Conservation (phyloP, 805 yeast species). For the Danielozyma ontarioensis region DNA sequence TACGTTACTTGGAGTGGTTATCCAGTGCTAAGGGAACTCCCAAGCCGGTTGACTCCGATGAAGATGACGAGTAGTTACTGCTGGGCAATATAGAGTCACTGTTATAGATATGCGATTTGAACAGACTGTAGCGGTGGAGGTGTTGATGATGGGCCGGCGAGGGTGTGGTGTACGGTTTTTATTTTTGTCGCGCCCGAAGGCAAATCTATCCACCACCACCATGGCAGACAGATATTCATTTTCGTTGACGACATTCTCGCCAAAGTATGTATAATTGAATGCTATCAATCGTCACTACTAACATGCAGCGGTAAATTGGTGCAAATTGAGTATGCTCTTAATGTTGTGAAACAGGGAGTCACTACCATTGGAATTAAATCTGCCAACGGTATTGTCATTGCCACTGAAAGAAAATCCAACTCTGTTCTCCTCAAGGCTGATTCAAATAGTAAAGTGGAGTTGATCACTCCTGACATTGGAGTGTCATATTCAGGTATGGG, state of each 20-base stretch:
- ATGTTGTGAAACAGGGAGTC: conserved; percentile 97
- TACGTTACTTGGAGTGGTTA: conserved; percentile 92
- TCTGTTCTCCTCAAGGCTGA: conserved; percentile 74
- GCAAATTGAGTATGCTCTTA: conserved; percentile 95
- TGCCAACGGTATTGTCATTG: conserved; percentile 92
- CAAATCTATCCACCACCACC: conserved; percentile 7
- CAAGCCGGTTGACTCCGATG: conserved; percentile 88
- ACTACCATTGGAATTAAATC: conserved; percentile 92
- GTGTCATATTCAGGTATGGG: conserved; percentile 99
- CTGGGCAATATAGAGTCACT: conserved; percentile 1
- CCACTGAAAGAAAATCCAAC: conserved; percentile 89
- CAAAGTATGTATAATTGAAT: conserved; percentile 57
- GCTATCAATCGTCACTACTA: conserved; percentile 10
- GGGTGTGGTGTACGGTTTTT: not conserved
- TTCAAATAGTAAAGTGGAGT: conserved; percentile 69
- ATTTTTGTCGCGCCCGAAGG: conserved; percentile 4
- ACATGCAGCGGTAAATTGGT: conserved; percentile 83
- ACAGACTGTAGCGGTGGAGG: conserved; percentile 1
- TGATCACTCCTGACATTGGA: conserved; percentile 91
- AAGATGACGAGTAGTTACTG: conserved; percentile 62
- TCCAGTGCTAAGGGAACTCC: conserved; percentile 98
- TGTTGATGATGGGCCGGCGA: not conserved
- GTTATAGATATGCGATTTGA: not conserved
- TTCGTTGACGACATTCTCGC: conserved; percentile 95
- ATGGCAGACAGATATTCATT: conserved; percentile 83